Base-by-base conservation (phyloP, 805 yeast species). In the Candida endomychidarum region DNA sequence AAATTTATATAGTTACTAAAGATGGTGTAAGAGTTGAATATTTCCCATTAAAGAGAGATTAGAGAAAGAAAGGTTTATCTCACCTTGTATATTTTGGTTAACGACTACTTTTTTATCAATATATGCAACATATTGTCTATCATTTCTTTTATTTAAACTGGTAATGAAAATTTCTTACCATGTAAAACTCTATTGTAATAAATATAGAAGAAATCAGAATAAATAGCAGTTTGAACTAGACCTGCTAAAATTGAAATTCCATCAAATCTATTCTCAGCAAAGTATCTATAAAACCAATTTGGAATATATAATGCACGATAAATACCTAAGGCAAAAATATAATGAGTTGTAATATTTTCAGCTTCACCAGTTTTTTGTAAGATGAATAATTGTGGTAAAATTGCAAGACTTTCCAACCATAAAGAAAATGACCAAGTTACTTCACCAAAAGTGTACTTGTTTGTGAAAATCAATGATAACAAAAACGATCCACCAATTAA, bases 161-260 rank as follows among this genome's bases (percentile, higher is more conserved):
- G 96, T 51, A 91, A 72, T 50, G 81, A 83, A 51, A 86, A 81
- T 53, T 78, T 80, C 60, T 80, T 74, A 32, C 91, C 95, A 60
- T 83, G 81, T 70, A 89, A 70, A 38, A 93, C 96, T 54, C 62
- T 69, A 34, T 63, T 63, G 68, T 91, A 91, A 66, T 93, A 93
- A 49, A 93, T 74, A 67, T 88, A 93, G 68, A 93, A 93, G 73
- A 93, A 93, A 67, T 93, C 99, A 2, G 97, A 88, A 67, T 93
- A 93, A 23, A 93, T 65, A 41, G 80, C 67, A 0, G 97, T 88
- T 68, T 93, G 99, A 28, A 88, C 61, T 23, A 93, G 46, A 17
- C 98, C 98, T 0, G 97, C 83, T 15, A 76, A 54, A 8, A 91
- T 69, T 2, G 95, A 75, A 40, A 90, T 70, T 48, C 74, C 74